Base-by-base conservation (phyloP, 1,284 basidiomycete species). In the Ceratobasidium theobromae region DNA sequence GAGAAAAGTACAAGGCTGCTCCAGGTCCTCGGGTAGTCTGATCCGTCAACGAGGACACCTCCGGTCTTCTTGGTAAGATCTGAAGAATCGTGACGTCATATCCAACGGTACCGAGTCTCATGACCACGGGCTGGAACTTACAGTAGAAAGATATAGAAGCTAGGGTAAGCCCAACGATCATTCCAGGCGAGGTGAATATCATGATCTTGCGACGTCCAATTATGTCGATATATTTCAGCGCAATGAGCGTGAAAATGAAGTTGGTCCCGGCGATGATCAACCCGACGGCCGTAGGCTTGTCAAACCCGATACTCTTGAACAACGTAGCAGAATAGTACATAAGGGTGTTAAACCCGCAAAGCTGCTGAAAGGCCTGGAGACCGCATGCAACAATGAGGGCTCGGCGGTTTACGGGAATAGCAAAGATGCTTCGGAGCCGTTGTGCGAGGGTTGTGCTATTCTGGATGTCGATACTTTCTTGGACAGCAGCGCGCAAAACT, bases 321-420 rank as follows among this genome's bases (percentile, higher is more conserved):
- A 93, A 80, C 0, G 89, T 89, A 1, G 89, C 87, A 23, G 84
- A 88, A 68, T 88, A 90, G 74, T 89, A 89, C 85, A 87, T 88
- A 65, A 88, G 79, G 0, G 84, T 85, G 71, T 87, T 86, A 77
- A 86, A 88, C 1, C 91, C 90, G 70, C 87, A 91, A 0, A 92
- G 79, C 74, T 93, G 90, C 72, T 93, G 91, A 75, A 87, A 87
- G 0, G 87, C 89, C 77, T 93, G 90, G 73, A 93, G 83, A 33
- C 88, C 89, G 71, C 87, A 89, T 5, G 84, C 88, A 35, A 93
- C 81, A 69, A 88, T 87, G 57, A 91, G 77, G 4, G 89, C 89
- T 38, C 89, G 80, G 23, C 89, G 81, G 70, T 91, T 88, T 3
- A 82, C 75, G 0, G 85, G 82, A 21, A 84, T 76, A 30, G 77